Evolutionary conservation across 306 rosid genomes (phyloP).

Genomic region (Pueraria montana): DNA sequence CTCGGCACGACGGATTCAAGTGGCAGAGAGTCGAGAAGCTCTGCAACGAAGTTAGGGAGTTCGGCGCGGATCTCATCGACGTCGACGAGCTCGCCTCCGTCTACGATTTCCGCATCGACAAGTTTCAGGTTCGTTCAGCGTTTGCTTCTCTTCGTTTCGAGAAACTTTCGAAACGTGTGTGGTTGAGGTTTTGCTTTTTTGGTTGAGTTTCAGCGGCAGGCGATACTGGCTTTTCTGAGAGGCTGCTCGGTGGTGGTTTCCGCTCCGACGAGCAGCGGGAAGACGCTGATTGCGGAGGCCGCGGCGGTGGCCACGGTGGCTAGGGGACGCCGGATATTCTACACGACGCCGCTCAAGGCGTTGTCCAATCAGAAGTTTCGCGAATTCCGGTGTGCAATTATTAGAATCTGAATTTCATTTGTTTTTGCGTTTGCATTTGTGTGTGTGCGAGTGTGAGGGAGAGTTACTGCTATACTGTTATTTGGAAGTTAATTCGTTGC

Average conservation of each 20-base stretch:
- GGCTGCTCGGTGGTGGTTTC: slow-evolving; percentile 97
- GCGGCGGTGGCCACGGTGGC: slow-evolving; percentile 93
- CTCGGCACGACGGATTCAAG: slow-evolving; percentile 62
- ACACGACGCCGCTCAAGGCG: slow-evolving; percentile 98
- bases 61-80: slow-evolving; percentile 81
- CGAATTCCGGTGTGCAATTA: slow-evolving; percentile 75
- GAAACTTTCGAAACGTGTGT: background rate
- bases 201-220: slow-evolving; percentile 67
- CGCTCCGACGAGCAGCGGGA: slow-evolving; percentile 97
- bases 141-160: background rate
- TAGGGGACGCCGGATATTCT: slow-evolving; percentile 74
- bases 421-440: slow-evolving; percentile 18
- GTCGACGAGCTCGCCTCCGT: slow-evolving; percentile 81
- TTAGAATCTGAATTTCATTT: slow-evolving; percentile 27
- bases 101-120: slow-evolving; percentile 89
- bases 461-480: background rate
- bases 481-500: slow-evolving; percentile 32
- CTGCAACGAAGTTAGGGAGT: slow-evolving; percentile 71
- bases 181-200: background rate
- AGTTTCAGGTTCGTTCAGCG: slow-evolving; percentile 74
- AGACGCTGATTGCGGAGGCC: slow-evolving; percentile 95
- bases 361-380: slow-evolving; percentile 98
- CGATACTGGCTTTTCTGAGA: slow-evolving; percentile 86
- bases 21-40: slow-evolving; percentile 96
- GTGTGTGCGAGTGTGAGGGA: background rate